Evolutionary conservation across 1,284 basidiomycete genomes (phyloP).

Genomic region (Trametes versicolor): DNA sequence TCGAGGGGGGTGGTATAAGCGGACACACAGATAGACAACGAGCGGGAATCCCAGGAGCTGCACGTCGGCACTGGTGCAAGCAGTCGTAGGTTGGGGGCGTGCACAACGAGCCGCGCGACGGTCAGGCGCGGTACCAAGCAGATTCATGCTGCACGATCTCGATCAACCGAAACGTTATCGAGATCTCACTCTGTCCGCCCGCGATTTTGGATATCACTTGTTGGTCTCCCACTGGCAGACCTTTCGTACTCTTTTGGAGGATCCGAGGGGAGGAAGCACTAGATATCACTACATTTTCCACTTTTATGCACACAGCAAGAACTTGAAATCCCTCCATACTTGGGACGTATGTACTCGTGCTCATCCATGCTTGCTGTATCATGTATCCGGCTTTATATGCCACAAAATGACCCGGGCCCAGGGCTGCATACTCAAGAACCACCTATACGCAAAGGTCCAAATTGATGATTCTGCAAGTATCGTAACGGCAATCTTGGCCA

Average conservation of each 20-base stretch:
- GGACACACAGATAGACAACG: neutral
- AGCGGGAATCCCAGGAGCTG: no score
- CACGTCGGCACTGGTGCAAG: neutral
- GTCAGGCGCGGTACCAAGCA: neutral
- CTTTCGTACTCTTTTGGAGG: no score
- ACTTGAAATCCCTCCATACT: no score
- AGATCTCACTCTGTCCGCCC: neutral
- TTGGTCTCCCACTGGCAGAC: no score
- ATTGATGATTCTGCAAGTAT: constrained; percentile 23
- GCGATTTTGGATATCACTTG: no score
- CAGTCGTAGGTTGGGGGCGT: neutral
- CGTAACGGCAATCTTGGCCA: constrained; percentile 31
- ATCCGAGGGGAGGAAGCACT: no score
- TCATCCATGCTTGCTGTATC: no score
- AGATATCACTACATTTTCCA: no score
- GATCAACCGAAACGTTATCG: constrained; percentile 3
- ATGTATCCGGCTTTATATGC: no score
- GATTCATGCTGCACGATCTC: constrained; percentile 1
- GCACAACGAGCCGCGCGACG: neutral
- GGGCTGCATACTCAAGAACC: neutral
- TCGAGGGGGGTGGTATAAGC: neutral
- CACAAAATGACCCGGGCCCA: no score
- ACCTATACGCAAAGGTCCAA: constrained; percentile 1
- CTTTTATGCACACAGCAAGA: no score
- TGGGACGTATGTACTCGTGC: no score